Evolutionary conservation across 192 early-diverging fungal species (phyloP), one percentile per base, ranked within the genome.

Genomic region (Dispira parvispora): DNA sequence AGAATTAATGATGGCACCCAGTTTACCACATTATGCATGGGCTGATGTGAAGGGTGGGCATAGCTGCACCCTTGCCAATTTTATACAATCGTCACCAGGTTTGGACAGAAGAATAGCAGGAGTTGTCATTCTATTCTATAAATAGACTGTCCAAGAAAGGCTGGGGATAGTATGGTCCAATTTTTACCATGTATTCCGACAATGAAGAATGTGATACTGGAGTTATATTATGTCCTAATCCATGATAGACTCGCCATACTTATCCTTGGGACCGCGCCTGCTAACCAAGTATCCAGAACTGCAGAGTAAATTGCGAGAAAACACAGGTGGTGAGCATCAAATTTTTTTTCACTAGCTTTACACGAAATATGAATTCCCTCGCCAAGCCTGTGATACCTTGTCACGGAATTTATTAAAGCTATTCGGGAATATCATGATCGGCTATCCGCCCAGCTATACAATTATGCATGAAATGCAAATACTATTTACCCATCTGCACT

Each of bases 241-340:
- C 57, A 43, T 60, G 57, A 43, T 60, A 60, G 2, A 27, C 38
- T 11, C 16, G 38, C 27, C 38, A 14, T 2, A 42, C 14, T 42
- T 60, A 32, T 14, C 18, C 32, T n/a, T 43, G n/a, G 16, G 6
- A 60, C 32, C 16, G 45, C 45, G 5, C 45, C 21, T 16, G 32
- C 14, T 20, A 43, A 60, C 57, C 57, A 60, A 8, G 57, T 43
- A 21, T 60, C 57, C 21, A 60, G 57, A 18, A 60, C 38, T 4
- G 57, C 57, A 21, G 38, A 43, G 57, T 60, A 43, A n/a, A 60
- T 44, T 14, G 57, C 21, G 12, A 60, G 27, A 43, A 60, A 60
- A 2, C 12, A 14, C 6, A 38, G 25, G 32, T 60, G 57, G 32
- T 16, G 8, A 43, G 18, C 11, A n/a, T n/a, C 13, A 20, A 16